Evolutionary conservation across 1,139 yeast genomes (phyloP).

Genomic region (Candida sp.): DNA sequence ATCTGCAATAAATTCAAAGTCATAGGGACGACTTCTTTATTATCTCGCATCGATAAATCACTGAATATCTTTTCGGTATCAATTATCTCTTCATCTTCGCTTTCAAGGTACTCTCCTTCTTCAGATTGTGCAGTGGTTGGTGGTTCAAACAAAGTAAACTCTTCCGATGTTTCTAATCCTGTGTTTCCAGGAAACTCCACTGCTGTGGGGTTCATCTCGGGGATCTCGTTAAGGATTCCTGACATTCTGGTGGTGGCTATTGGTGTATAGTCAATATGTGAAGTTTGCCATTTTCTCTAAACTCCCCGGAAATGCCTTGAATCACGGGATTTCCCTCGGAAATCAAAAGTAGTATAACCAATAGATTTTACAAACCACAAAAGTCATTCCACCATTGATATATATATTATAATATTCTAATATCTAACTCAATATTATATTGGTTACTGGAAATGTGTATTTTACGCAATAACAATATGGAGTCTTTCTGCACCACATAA

Average conservation of each 20-base stretch:
- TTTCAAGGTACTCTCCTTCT: not conserved
- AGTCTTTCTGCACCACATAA: too few species aligned
- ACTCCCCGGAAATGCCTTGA: too few species aligned
- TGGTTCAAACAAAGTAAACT: not conserved
- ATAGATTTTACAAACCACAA: too few species aligned
- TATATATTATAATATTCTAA: too few species aligned
- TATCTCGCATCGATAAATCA: not conserved
- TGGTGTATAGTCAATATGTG: too few species aligned
- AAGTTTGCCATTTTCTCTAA: too few species aligned
- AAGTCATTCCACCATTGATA: too few species aligned
- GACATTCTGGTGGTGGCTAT: not conserved
- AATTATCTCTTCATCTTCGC: not conserved
- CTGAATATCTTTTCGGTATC: not conserved
- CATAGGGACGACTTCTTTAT: not conserved
- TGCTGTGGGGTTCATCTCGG: not conserved
- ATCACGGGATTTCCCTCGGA: too few species aligned
- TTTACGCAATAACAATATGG: too few species aligned
- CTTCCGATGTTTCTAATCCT: not conserved
- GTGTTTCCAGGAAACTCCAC: not conserved
- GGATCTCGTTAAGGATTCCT: not conserved
- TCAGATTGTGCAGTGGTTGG: not conserved
- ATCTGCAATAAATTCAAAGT: conserved; percentile 29
- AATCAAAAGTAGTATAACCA: too few species aligned
- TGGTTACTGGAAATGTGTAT: too few species aligned
- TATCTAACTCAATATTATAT: too few species aligned